phyloP scores from a whole-genome alignment of 805 yeast genomes.

The Jamesozyma spencerorum region DNA sequence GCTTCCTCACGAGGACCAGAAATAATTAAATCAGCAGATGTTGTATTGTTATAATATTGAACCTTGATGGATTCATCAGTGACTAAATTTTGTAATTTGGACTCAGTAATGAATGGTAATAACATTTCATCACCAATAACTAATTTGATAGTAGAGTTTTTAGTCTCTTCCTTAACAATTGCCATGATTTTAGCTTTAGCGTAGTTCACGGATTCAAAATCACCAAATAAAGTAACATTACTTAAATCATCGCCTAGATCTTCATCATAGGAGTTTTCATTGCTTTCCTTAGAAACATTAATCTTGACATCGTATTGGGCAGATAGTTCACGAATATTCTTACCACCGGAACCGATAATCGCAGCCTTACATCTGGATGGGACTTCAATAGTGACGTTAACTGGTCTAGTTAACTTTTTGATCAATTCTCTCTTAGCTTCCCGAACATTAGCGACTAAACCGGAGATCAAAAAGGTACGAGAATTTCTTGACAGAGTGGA shows the following conservation, averaged over 20 bases:
- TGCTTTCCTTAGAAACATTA: conserved; percentile 34
- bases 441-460: conserved; percentile 55
- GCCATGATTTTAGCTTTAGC: conserved; percentile 64
- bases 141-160: conserved; percentile 42
- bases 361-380: conserved; percentile 72
- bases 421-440: conserved; percentile 68
- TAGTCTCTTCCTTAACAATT: conserved; percentile 70
- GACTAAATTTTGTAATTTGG: conserved; percentile 5
- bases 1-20: conserved; percentile 68
- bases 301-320: conserved; percentile 66
- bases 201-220: conserved; percentile 65
- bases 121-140: conserved; percentile 34
- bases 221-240: conserved; percentile 67
- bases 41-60: conserved; percentile 18
- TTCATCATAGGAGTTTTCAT: conserved; percentile 37
- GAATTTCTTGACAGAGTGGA: conserved; percentile 72
- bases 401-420: conserved; percentile 69
- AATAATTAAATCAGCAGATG: conserved; percentile 37
- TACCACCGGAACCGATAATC: conserved; percentile 84
- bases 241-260: conserved; percentile 54
- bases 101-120: conserved; percentile 27
- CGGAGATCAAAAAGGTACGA: conserved; percentile 77
- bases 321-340: conserved; percentile 67
- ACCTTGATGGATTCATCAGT: conserved; percentile 20
- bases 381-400: conserved; percentile 47